Conservation (phyloP, 345 rosid species). For the Physaria fendleri region DNA sequence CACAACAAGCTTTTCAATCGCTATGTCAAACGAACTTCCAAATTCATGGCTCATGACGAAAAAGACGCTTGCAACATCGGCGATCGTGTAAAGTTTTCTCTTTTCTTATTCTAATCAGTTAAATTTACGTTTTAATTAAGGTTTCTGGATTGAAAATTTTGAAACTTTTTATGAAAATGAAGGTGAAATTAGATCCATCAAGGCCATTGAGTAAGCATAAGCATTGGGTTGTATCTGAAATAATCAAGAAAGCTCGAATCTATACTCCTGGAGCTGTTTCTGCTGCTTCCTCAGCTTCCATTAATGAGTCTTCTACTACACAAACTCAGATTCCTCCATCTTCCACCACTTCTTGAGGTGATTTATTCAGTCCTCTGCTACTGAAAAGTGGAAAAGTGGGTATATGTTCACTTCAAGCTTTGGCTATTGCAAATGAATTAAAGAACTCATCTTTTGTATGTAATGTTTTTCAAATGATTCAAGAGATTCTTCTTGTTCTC, state of each 20-base stretch:
- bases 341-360: conserved; percentile 28
- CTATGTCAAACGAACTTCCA: conserved; percentile 85
- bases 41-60: conserved; percentile 96
- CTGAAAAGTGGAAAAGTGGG: no score
- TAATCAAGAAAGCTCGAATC: conserved; percentile 75
- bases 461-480: conserved; percentile 12
- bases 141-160: background rate
- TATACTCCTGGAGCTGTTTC: conserved; percentile 39
- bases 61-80: conserved; percentile 70
- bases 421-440: conserved; percentile 89
- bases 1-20: conserved; percentile 74
- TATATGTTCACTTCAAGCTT: no score
- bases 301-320: background rate
- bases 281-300: conserved; percentile 15
- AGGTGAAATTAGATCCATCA: conserved; percentile 88
- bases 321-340: conserved; percentile 21
- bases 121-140: background rate
- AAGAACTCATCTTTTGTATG: conserved; percentile 20
- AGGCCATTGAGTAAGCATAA: conserved; percentile 92
- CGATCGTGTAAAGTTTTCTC: conserved; percentile 49
- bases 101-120: background rate
- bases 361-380: background rate
- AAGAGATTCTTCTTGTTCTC: conserved; percentile 25
- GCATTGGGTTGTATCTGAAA: conserved; percentile 87
- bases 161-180: background rate